phyloP scores from a whole-genome alignment of 208 protist genomes.

The Tritrichomonas musculus region DNA sequence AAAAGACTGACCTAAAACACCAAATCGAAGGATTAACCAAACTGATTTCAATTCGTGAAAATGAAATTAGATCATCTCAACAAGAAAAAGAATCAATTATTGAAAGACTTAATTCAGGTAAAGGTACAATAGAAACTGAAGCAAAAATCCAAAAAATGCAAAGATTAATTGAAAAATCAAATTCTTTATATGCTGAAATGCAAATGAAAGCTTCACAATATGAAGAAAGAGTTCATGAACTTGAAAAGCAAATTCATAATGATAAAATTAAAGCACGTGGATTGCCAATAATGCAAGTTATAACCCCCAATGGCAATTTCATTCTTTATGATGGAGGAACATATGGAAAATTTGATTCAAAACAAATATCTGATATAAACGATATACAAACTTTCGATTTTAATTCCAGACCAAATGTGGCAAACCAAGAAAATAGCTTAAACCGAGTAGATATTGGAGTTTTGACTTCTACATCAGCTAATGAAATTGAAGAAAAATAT shows the following conservation, averaged over 20 bases:
- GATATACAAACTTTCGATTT: no score
- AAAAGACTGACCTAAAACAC: neutral
- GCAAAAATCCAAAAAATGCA: neutral
- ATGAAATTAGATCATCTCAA: neutral
- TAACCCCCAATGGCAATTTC: no score
- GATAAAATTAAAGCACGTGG: no score
- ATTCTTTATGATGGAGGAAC: no score
- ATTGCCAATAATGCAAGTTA: no score
- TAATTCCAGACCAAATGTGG: no score
- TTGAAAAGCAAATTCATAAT: neutral
- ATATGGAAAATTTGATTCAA: no score
- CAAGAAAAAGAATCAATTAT: neutral
- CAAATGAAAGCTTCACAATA: neutral
- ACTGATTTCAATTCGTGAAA: neutral
- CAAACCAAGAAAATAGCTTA: no score
- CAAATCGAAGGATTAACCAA: neutral
- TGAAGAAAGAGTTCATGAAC: neutral
- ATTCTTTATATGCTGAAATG: neutral
- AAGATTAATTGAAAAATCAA: neutral
- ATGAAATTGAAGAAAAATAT: no score
- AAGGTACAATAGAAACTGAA: neutral
- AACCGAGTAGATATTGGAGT: no score
- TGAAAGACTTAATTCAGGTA: neutral
- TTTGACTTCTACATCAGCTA: no score
- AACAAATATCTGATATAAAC: no score